Evolutionary conservation across 2,329 filamentous ascomycete genomes (phyloP), one percentile per base, ranked within the genome.

Genomic region (Bipolaris zeicola): DNA sequence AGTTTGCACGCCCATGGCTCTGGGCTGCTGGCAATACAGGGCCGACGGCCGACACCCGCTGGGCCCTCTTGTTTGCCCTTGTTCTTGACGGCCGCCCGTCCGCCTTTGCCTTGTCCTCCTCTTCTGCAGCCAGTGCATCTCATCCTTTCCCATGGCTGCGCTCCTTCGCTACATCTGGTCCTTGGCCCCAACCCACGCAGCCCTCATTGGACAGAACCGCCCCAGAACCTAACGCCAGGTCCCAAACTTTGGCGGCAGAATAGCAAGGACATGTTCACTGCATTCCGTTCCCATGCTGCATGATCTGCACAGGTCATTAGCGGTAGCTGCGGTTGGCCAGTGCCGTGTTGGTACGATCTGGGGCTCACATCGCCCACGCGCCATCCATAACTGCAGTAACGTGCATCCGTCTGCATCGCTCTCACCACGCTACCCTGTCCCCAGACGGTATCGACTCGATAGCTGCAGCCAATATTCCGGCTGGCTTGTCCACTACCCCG

Each of bases 71-170:
- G 47, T 43, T 45, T 50, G 62, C 54, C 28, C 56, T 60, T 57
- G 41, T 58, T 26, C 20, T 20, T 20, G 47, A 52, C 34, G 50
- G 54, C 55, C 44, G 50, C 55, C 52, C 53, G 52, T 51, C 52
- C 61, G 51, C 82, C 60, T 89, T 87, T 62, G 51, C 82, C 60
- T 89, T 87, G 24, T 26, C 24, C 86, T 80, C 22, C 37, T 82
- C 52, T 52, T 34, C 46, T 58, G 57, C 57, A 61, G 60, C 57
- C 52, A 52, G 50, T 49, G 60, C 52, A 53, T 48, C 48, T 60
- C 61, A 64, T 62, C 63, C 51, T 64, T 59, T 59, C 60, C 52
- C 57, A 66, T 66, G 61, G 69, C 60, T 55, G 65, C 65, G 67
- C 68, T 71, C 69, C 57, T 61, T 58, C 64, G 60, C 63, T 69